phyloP scores from a whole-genome alignment of 306 rosid species.

The Macrotyloma uniflorum region DNA sequence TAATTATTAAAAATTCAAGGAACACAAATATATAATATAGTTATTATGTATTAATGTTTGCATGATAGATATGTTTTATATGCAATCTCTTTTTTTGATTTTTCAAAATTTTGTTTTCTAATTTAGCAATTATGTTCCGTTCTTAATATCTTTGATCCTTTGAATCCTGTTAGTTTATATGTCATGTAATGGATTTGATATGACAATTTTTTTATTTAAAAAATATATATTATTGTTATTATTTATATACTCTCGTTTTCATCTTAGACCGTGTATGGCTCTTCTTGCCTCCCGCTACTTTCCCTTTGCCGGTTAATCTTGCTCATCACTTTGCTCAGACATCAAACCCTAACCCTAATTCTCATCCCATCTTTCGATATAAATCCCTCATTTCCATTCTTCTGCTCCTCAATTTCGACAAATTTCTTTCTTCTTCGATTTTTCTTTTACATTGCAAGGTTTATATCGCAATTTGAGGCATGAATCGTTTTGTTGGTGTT shows the following conservation, averaged over 20 bases:
- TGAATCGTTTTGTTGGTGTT: conserved; percentile 39
- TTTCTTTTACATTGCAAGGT: background rate
- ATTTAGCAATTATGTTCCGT: too few species aligned
- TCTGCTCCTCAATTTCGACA: background rate
- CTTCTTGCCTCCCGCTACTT: background rate
- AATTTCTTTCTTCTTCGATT: too few species aligned
- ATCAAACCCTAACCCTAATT: conserved; percentile 42
- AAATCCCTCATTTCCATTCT: background rate
- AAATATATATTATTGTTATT: too few species aligned
- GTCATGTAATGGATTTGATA: background rate
- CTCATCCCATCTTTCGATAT: too few species aligned
- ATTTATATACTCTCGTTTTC: background rate
- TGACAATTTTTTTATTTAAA: background rate
- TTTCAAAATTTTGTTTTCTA: too few species aligned
- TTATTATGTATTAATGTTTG: too few species aligned
- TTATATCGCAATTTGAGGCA: conserved; percentile 11
- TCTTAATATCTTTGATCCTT: too few species aligned
- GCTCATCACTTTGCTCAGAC: background rate
- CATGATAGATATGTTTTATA: too few species aligned
- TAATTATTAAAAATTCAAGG: too few species aligned
- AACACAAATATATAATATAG: too few species aligned
- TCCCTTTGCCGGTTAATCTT: conserved; percentile 11
- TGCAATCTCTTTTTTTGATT: too few species aligned
- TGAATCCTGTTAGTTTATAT: too few species aligned
- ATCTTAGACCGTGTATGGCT: background rate